A percentile compares a stretch with the other conserved stretches of the same genome.
Conservation (phyloP, 108 stramenopile genomes). For the Nannochloropsis salina region DNA sequence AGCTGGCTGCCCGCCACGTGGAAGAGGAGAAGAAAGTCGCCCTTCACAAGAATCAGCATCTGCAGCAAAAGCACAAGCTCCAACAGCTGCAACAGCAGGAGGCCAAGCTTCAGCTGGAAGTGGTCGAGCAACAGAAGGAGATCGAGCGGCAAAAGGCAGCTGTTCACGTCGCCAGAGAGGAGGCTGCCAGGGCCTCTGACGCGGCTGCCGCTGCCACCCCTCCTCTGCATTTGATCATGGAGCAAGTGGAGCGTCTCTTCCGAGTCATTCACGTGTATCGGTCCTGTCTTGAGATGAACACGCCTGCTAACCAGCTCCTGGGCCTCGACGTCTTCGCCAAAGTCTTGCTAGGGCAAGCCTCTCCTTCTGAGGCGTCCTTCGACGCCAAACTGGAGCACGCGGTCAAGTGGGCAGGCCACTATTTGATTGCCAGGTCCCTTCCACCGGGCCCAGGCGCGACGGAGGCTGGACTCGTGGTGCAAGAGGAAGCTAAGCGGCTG, state of each 20-base stretch:
- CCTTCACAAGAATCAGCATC: not conserved
- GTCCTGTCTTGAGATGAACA: not conserved
- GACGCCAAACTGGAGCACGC: not conserved
- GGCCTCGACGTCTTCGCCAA: not conserved
- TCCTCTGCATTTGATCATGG: not conserved
- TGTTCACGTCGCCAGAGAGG: not conserved
- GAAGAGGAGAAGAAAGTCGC: not conserved
- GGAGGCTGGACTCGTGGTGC: not conserved
- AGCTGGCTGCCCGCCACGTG: not conserved
- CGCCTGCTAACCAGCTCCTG: not conserved
- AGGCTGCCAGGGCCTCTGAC: not conserved
- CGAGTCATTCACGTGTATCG: conserved; percentile 16
- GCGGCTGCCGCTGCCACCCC: not conserved
- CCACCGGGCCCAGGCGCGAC: not conserved
- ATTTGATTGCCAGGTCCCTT: not conserved
- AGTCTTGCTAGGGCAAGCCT: not conserved
- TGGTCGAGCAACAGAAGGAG: not conserved
- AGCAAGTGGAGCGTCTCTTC: not conserved
- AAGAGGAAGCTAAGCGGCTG: not conserved
- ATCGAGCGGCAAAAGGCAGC: not conserved
- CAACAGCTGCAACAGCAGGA: conserved; percentile 2
- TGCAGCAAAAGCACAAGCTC: not conserved
- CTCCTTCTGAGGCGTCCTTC: not conserved
- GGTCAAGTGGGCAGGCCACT: not conserved
- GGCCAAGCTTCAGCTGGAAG: not conserved